These are phyloP conservation scores for Penicillium occitanis DNA, from an alignment of 2,329 filamentous ascomycete genomes.

Conservation along the genomic window DNA sequence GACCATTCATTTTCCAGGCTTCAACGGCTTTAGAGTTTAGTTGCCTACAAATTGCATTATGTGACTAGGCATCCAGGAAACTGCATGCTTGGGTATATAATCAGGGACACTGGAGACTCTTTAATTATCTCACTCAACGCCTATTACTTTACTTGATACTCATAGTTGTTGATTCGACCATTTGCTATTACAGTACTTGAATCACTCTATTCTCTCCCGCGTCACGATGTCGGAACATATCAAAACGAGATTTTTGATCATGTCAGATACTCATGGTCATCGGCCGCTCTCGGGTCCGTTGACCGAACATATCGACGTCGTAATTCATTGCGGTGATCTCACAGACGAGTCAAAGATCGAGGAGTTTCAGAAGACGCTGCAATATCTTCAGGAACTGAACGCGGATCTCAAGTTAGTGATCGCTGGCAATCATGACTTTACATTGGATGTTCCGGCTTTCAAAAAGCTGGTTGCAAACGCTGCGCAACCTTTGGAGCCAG, in stretches of 20 bases:
- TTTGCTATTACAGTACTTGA: background rate
- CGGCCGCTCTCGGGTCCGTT: slow-evolving; percentile 25
- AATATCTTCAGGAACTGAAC: slow-evolving; percentile 44
- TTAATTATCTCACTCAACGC: background rate
- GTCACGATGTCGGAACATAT: slow-evolving; percentile 23
- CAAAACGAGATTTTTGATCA: slow-evolving; percentile 45
- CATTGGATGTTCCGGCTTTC: slow-evolving; percentile 42
- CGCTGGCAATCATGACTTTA: slow-evolving; percentile 57
- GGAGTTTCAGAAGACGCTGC: slow-evolving; percentile 46
- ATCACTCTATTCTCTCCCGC: background rate
- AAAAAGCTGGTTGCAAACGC: slow-evolving; percentile 34
- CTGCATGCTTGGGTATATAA: background rate
- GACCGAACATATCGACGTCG: slow-evolving; percentile 48
- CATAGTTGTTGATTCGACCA: background rate
- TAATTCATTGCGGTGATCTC: slow-evolving; percentile 56
- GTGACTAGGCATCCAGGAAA: background rate
- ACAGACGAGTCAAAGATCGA: slow-evolving; percentile 44
- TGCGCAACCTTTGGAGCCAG: slow-evolving; percentile 29
- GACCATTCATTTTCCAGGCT: background rate
- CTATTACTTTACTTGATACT: background rate
- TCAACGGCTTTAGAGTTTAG: background rate
- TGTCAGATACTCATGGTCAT: slow-evolving; percentile 50
- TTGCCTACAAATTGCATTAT: background rate
- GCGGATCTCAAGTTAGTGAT: slow-evolving; percentile 57
- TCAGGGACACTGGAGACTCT: background rate